A percentile compares a stretch with the other conserved stretches of the same genome.
phyloP scores from a whole-genome alignment of 331 rosid species.

The Cucumis variabilis region DNA sequence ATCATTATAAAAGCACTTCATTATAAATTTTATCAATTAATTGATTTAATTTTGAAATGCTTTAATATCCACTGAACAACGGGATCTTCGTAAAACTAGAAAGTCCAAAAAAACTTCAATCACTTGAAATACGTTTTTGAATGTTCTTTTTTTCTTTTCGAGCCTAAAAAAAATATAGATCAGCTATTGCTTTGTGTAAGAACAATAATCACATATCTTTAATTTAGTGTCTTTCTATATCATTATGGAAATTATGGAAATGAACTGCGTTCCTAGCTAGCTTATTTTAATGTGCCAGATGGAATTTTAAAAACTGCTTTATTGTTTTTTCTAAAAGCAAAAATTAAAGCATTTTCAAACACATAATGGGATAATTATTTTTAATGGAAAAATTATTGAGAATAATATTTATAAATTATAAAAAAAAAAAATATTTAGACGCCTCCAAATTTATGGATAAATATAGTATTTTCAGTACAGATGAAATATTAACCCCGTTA shows the following conservation, averaged over 20 bases:
- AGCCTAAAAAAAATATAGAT: neutral
- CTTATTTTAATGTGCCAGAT: neutral
- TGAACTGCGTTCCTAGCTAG: neutral
- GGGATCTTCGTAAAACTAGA: neutral
- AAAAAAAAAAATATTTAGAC: too few species aligned
- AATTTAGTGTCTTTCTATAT: neutral
- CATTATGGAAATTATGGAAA: neutral
- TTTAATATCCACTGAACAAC: neutral
- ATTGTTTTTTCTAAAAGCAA: too few species aligned
- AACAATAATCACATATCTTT: neutral
- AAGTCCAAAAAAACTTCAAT: neutral
- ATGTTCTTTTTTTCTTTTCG: neutral
- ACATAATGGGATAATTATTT: too few species aligned
- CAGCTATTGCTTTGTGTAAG: neutral
- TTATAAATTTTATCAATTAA: neutral
- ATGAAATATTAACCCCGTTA: too few species aligned
- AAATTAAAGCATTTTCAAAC: too few species aligned
- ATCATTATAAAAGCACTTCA: neutral
- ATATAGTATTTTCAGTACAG: too few species aligned
- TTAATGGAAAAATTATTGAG: too few species aligned
- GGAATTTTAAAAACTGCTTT: too few species aligned
- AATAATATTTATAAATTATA: too few species aligned
- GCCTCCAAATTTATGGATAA: too few species aligned
- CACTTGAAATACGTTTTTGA: neutral
- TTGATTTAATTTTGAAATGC: neutral